Percentiles rank a stretch among this genome's conserved stretches.
phyloP scores from a whole-genome alignment of 176 grass and related monocot species.

The Paspalum vaginatum region DNA sequence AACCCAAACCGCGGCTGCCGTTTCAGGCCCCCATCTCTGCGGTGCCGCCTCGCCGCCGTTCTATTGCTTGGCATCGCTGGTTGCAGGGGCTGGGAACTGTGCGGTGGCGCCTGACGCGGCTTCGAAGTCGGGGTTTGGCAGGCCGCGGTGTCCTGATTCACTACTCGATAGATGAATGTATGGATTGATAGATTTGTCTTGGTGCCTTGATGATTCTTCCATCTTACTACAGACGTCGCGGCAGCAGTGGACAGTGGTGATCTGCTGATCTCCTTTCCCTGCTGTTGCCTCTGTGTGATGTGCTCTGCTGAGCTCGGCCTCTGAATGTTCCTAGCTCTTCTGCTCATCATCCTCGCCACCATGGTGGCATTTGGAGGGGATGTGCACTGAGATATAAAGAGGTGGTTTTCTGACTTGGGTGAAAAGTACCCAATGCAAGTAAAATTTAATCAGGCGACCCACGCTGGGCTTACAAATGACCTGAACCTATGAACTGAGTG shows the following conservation, averaged over 20 bases:
- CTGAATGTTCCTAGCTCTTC: background rate
- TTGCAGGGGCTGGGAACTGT: slow-evolving; percentile 10
- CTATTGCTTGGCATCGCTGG: background rate
- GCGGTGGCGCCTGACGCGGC: background rate
- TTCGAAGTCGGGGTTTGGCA: background rate
- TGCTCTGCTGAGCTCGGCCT: background rate
- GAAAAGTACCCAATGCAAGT: background rate
- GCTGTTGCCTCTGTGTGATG: background rate
- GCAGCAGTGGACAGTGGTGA: background rate
- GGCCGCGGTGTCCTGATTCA: background rate
- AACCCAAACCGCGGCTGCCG: background rate
- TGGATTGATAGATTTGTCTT: background rate
- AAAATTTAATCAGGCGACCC: background rate
- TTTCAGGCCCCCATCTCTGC: background rate
- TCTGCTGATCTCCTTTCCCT: background rate
- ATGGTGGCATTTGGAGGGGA: background rate
- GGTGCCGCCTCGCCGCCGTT: slow-evolving; percentile 24
- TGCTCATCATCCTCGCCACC: background rate
- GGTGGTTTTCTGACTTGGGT: background rate
- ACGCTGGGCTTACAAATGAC: background rate
- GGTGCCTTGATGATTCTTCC: background rate
- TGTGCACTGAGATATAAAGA: background rate
- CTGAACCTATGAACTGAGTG: background rate
- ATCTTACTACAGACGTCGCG: background rate
- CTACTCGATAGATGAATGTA: background rate